Evolutionary conservation across 2,329 filamentous ascomycete genomes (phyloP).

Genomic region (Cladosporium sp.): DNA sequence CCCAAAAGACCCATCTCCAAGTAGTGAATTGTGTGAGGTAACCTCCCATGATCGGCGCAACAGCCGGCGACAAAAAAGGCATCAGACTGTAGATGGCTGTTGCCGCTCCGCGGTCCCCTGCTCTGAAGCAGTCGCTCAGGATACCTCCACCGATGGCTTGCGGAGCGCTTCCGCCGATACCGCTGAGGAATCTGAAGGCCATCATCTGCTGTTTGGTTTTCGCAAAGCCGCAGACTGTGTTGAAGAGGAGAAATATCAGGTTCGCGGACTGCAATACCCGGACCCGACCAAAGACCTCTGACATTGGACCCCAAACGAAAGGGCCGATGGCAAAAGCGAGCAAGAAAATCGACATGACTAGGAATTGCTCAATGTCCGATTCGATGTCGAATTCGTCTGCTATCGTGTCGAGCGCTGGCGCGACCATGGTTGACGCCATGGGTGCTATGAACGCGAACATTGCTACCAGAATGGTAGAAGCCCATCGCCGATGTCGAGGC

Average conservation of each 20-base stretch:
- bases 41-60: constrained; percentile 56
- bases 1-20: constrained; percentile 82
- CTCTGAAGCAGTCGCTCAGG: constrained; percentile 24
- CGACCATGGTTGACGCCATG: constrained; percentile 30
- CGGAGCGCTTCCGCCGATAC: constrained; percentile 28
- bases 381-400: constrained; percentile 22
- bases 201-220: constrained; percentile 26
- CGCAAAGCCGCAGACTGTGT: constrained; percentile 28
- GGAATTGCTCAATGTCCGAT: constrained; percentile 19
- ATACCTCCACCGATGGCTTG: constrained; percentile 27
- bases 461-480: constrained; percentile 35
- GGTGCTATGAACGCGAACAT: constrained; percentile 30
- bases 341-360: constrained; percentile 30
- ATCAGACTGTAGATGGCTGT: constrained; percentile 27
- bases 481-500: constrained; percentile 36
- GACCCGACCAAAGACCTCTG: constrained; percentile 27
- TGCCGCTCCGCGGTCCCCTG: constrained; percentile 26
- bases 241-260: constrained; percentile 27
- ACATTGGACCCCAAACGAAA: constrained; percentile 26
- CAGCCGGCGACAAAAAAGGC: constrained; percentile 25
- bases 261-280: constrained; percentile 27
- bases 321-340: constrained; percentile 27
- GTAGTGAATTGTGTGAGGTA: constrained; percentile 56
- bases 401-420: constrained; percentile 24
- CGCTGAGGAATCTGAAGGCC: constrained; percentile 27